A percentile compares a stretch with the other conserved stretches of the same genome.
Evolutionary conservation across 345 rosid genomes (phyloP).

Genomic region (Reutealis trisperma): DNA sequence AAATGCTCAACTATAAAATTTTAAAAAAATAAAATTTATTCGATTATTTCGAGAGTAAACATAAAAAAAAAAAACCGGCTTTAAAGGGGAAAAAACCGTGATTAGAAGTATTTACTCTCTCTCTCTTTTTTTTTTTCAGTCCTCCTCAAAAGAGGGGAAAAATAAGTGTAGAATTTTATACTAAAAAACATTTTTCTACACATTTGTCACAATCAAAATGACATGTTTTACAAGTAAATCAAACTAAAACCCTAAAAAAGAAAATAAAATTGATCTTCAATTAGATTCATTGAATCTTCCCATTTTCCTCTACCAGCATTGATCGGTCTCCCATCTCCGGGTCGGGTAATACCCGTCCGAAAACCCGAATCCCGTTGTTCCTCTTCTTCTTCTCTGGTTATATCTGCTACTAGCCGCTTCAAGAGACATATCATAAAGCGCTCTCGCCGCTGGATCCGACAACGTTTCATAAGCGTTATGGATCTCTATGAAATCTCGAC

Average conservation of each 20-base stretch:
- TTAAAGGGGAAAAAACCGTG: no score
- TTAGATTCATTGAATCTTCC: not conserved
- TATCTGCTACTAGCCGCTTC: constrained; percentile 13
- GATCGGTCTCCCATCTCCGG: constrained; percentile 92
- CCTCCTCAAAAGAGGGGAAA: no score
- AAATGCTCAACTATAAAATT: no score
- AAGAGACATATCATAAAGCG: constrained; percentile 63
- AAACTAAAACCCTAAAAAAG: not conserved
- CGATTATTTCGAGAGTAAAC: no score
- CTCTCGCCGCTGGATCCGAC: constrained; percentile 73
- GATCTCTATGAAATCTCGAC: constrained; percentile 64
- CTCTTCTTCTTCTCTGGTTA: constrained; percentile 7
- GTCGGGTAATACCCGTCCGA: constrained; percentile 30
- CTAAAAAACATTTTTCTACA: no score
- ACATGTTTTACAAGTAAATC: no score
- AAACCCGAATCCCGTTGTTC: constrained; percentile 23
- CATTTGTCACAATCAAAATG: no score
- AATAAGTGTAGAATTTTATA: no score
- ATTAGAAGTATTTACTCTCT: no score
- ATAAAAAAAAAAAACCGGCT: no score
- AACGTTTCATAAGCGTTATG: constrained; percentile 71
- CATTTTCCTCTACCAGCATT: constrained; percentile 60
- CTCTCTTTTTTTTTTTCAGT: no score
- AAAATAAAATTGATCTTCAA: not conserved
- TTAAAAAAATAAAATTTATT: no score